phyloP scores from a whole-genome alignment of 2,329 filamentous ascomycete species.

The Diaporthe vexans region DNA sequence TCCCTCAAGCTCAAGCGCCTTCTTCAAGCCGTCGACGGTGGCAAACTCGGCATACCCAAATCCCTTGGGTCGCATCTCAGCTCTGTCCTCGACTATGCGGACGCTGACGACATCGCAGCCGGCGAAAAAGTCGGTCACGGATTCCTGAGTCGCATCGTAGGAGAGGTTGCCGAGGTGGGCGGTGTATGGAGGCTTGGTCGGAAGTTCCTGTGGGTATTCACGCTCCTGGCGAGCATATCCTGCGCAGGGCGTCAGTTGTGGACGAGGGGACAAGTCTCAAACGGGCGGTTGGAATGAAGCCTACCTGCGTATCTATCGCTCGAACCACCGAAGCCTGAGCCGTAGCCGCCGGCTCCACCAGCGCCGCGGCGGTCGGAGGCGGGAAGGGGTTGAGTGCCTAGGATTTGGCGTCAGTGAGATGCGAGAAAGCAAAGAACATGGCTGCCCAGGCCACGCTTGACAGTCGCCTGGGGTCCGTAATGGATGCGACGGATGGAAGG shows the following conservation, averaged over 20 bases:
- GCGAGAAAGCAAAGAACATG: too few relatives aligned
- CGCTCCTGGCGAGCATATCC: constrained; percentile 69
- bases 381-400: constrained; percentile 71
- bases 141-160: constrained; percentile 89
- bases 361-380: constrained; percentile 60
- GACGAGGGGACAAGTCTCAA: not conserved
- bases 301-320: constrained; percentile 46
- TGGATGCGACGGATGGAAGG: not conserved
- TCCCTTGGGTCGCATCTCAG: constrained; percentile 94
- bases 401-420: constrained; percentile 35
- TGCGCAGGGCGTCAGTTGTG: constrained; percentile 48
- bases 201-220: constrained; percentile 79
- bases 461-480: not conserved
- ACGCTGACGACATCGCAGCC: constrained; percentile 91
- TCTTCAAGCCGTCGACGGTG: constrained; percentile 89
- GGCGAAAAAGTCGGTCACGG: constrained; percentile 87
- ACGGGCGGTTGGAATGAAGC: not conserved
- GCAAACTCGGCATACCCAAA: constrained; percentile 98
- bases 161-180: constrained; percentile 97
- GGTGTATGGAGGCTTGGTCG: constrained; percentile 93
- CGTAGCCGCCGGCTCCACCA: constrained; percentile 49
- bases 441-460: not conserved
- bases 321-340: constrained; percentile 47
- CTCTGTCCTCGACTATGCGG: constrained; percentile 95
- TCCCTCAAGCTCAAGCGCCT: constrained; percentile 87